Base-by-base conservation (phyloP, 2,329 filamentous ascomycete genomes). In the Ceratocystis cacaofunesta region DNA sequence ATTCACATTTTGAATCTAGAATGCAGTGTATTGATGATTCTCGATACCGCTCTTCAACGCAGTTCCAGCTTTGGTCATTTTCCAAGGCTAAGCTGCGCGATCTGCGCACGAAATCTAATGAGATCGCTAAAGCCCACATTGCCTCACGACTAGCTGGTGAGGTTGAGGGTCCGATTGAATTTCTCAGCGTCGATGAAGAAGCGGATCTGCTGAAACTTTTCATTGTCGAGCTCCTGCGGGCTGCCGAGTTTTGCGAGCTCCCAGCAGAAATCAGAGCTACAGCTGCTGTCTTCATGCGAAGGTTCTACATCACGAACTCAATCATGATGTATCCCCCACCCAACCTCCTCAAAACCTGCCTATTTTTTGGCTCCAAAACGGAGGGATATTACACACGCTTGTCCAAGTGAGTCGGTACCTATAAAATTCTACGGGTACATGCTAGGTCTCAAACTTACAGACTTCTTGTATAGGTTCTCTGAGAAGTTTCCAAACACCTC, bases 241-340 rank as follows among this genome's bases (percentile, higher is more conserved):
- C 82, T 2, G 81, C 80, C 22, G 76, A 79, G 63, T 82, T 82
- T 70, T 80, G 78, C 48, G 66, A 68, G 36, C 64, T 69, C 15
- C 64, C 67, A 17, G 66, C 66, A 3, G 70, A 71, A 46, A 70
- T 71, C 19, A 65, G 70, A 28, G 85, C 88, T 30, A 96, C 92
- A 5, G 90, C 90, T 2, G 88, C 92, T 68, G 85, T 95, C 72
- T 96, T 95, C 74, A 82, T 99, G 68, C 88, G 90, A 65, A 88
- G 94, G 66, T 97, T 99, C 80, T 99, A 97, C 78, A 82, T 96
- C 46, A 92, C 89, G 72, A 96, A 97, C 76, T 95, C 89, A 50
- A 85, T 92, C 72, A 96, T 97, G 89, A 96, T 92, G 36, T 97
- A 99, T 73, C 89, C 92, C 68, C 92, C 92, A 0, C 88, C 89